Base-by-base conservation (phyloP, 2,329 filamentous ascomycete genomes). In the Alternaria sp. region DNA sequence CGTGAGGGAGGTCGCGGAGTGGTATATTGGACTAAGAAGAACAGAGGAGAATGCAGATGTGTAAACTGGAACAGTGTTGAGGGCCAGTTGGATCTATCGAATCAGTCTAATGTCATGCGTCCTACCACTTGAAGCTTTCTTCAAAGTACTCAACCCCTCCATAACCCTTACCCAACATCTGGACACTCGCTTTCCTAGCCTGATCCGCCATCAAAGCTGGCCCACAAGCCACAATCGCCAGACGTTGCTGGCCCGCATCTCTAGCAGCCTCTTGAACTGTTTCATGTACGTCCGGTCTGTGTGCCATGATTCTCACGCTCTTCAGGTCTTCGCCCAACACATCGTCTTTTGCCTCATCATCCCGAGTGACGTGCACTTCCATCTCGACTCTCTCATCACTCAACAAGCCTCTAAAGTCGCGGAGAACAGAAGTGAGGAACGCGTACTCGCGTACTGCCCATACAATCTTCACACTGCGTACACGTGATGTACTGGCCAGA, bases 101-200 rank as follows among this genome's bases (percentile, higher is more conserved):
- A 11, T 21, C 2, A n/a, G 1, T 9, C 30, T 14, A 6, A 33
- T 46, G 6, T 25, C 14, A 3, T 43, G 8, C 14, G 18, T 3
- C 26, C 61, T 66, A 77, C 79, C 87, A 83, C 63, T 80, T 80
- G 64, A 84, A 85, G 12, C 79, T 81, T 66, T 85, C 83, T 65
- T 85, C 83, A 43, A 84, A 79, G 67, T 84, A 85, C 54, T 81
- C 78, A 10, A 85, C 71, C 0, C 75, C 68, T 2, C 61, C 55
- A 61, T 67, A 66, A 0, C 76, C 75, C 25, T 62, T 62, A 8
- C 46, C 68, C 30, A 79, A 53, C 68, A 80, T 79, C 10, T 72
- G 46, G 55, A 81, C 77, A 57, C 82, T 80, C 12, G 81, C 79
- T 20, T 69, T 78, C 25, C 83, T 75, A 10, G 81, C 79, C 57